Base-by-base conservation (phyloP, 148 eudicot genomes). In the Rhododendron mucronatum region DNA sequence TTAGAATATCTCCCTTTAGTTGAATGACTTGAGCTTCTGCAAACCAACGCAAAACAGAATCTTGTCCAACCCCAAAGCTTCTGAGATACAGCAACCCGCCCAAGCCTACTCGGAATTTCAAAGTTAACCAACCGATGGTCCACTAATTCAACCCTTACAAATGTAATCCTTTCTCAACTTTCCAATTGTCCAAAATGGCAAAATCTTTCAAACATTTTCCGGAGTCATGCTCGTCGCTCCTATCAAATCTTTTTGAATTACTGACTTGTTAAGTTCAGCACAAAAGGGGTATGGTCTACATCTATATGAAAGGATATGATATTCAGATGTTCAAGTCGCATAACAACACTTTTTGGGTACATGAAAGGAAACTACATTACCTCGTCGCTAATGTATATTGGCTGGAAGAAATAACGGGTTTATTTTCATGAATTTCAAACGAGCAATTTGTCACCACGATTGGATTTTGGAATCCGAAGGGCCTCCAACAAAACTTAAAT, bases 171-270 rank as follows among this genome's bases (percentile, higher is more conserved):
- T 35, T 74, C 84, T 65, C 65, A 83, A 48, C 53, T 33, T 57
- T 74, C 69, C 18, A 78, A n/a, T 50, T 35, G 20, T 84, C 80
- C 16, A 84, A 74, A 84, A 84, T 84, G 80, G 80, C 80, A 16
- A n/a, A 71, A n/a, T 20, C 63, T 16, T n/a, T 84, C 47, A 65
- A 73, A 48, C 80, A 41, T n/a, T 0, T 20, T 84, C 21, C 57
- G 26, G 30, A 23, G 20, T 30, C 26, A 53, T 39, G 75, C 84
- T 82, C 33, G 50, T 73, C 13, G 48, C 53, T 5, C 69, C 33
- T 16, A 65, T 26, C 37, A 41, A 41, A 28, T 23, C 63, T 75
- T 8, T 20, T 23, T 21, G 18, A 2, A 18, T 18, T 23, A 61
- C 67, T 9, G 26, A 63, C 11, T 63, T 8, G 33, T 59, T 2